Conservation (phyloP, 1,284 basidiomycete genomes). For the Coniferiporia weirii region DNA sequence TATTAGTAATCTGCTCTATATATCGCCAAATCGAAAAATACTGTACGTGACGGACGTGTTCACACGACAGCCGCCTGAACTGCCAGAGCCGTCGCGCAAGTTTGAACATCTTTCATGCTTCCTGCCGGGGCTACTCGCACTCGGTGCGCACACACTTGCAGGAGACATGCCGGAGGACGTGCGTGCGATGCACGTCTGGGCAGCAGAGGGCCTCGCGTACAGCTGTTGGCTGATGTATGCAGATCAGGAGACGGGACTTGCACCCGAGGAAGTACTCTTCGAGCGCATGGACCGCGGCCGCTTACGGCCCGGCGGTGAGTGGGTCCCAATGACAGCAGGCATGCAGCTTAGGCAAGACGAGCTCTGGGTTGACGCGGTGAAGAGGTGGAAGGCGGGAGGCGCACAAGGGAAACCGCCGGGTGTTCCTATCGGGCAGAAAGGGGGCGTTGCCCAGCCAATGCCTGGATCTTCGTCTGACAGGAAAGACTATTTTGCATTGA, state of each 20-base stretch:
- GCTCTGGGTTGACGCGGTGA: slow-evolving; percentile 50
- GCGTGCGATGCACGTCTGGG: slow-evolving; percentile 55
- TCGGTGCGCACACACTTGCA: slow-evolving; percentile 57
- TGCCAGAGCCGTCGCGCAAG: slow-evolving; percentile 37
- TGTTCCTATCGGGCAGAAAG: slow-evolving; percentile 31
- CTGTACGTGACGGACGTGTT: slow-evolving; percentile 61
- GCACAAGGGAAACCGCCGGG: slow-evolving; percentile 48
- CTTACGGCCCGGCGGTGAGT: slow-evolving; percentile 3
- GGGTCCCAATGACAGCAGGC: not conserved
- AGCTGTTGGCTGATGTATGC: slow-evolving; percentile 63
- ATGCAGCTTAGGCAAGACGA: slow-evolving; percentile 20
- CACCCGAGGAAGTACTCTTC: slow-evolving; percentile 54
- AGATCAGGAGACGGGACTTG: slow-evolving; percentile 56
- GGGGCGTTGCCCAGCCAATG: slow-evolving; percentile 20
- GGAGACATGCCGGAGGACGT: slow-evolving; percentile 3
- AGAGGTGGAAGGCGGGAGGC: slow-evolving; percentile 44
- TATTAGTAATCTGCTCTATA: slow-evolving; percentile 58
- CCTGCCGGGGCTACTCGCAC: slow-evolving; percentile 69
- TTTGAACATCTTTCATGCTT: slow-evolving; percentile 80
- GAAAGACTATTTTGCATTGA: slow-evolving; percentile 39
- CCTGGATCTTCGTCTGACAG: not conserved
- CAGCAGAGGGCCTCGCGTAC: slow-evolving; percentile 61
- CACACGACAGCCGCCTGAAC: not conserved
- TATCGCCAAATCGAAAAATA: slow-evolving; percentile 58
- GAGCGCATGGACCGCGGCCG: slow-evolving; percentile 14